A percentile compares a stretch with the other conserved stretches of the same genome.
Conservation (phyloP, 257 asterid species). For the Solanum commersonii region DNA sequence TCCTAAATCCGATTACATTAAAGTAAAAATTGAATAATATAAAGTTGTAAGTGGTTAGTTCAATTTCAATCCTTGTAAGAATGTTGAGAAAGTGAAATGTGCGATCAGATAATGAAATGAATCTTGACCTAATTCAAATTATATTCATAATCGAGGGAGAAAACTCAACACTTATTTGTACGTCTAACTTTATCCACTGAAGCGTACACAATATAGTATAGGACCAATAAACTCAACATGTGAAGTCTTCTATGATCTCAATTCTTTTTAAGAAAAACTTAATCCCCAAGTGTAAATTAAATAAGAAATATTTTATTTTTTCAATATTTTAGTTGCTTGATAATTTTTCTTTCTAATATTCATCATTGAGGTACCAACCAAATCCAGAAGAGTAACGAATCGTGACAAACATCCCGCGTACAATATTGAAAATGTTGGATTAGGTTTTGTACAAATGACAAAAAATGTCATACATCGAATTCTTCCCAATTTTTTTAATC, state of each 20-base stretch:
- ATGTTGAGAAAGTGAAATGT: not conserved
- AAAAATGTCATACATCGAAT: not conserved
- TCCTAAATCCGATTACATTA: not conserved
- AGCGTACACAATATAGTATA: not conserved
- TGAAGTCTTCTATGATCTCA: not conserved
- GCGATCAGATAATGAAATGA: not conserved
- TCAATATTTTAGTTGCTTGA: not conserved
- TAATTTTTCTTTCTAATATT: not conserved
- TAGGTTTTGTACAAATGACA: not conserved
- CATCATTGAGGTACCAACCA: not conserved
- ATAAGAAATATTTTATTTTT: not conserved
- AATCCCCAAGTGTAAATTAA: not conserved
- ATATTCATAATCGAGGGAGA: not conserved
- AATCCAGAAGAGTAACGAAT: not conserved
- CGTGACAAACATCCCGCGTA: not conserved
- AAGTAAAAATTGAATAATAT: not conserved
- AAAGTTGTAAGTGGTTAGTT: not conserved
- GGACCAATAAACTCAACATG: not conserved
- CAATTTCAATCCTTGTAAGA: not conserved
- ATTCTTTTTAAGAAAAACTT: not conserved
- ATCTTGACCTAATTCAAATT: not conserved
- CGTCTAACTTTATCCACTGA: fast-evolving
- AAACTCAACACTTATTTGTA: not conserved
- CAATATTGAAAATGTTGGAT: not conserved
- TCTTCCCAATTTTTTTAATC: not conserved